Conservation (phyloP, 768 basidiomycete genomes). For the Suillus sp. region DNA sequence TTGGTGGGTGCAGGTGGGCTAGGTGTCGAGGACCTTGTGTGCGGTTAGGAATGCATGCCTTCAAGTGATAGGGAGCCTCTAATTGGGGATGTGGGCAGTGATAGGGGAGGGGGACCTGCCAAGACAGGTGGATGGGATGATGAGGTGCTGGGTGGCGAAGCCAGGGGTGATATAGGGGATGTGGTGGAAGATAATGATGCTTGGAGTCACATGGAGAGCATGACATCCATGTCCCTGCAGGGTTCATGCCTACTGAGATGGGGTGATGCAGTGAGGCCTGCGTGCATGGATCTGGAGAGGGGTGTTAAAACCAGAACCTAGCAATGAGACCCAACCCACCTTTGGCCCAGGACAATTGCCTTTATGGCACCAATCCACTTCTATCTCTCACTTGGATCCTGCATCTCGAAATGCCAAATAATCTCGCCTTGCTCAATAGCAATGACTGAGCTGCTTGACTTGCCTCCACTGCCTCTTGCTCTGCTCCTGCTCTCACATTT, state of each 20-base stretch:
- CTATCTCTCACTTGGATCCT: constrained; percentile 62
- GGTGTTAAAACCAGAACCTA: not conserved
- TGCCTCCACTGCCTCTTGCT: not conserved
- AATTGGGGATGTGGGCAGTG: constrained; percentile 21
- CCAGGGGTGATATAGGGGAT: constrained; percentile 15
- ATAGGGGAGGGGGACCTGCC: constrained; percentile 25
- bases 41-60: constrained; percentile 23
- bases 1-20: constrained; percentile 41
- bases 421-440: constrained; percentile 46
- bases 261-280: constrained; percentile 57
- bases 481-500: constrained; percentile 11
- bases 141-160: constrained; percentile 16
- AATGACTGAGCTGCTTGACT: not conserved
- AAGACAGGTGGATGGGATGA: constrained; percentile 30
- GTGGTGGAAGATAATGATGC: constrained; percentile 45
- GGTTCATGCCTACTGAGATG: constrained; percentile 56
- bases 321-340: not conserved
- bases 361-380: constrained; percentile 79
- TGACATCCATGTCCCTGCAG: constrained; percentile 80
- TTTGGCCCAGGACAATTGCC: constrained; percentile 65
- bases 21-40: constrained; percentile 30
- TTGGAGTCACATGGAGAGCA: constrained; percentile 77
- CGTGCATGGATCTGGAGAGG: constrained; percentile 62
- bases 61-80: constrained; percentile 25
- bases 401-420: constrained; percentile 74